Conservation (phyloP, 306 rosid species). For the Begonia fuchsioides region DNA sequence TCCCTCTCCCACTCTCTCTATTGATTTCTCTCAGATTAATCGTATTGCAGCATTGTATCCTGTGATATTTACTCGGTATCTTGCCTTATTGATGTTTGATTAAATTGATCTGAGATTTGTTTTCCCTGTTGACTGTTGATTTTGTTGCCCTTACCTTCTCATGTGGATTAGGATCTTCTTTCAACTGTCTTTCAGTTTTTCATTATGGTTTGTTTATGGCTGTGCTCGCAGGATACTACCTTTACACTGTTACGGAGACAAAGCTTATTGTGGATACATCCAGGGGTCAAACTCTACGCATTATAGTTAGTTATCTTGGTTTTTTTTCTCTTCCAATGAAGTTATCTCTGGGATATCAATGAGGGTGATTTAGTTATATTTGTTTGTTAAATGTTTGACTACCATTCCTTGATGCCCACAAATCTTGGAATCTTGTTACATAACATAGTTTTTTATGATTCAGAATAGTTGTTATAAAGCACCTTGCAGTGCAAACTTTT, state of each 20-base stretch:
- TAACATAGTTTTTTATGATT: too few species aligned
- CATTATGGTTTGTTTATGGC: slow-evolving; percentile 1
- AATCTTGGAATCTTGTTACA: too few species aligned
- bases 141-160: too few species aligned
- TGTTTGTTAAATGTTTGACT: not conserved
- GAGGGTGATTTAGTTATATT: slow-evolving; percentile 3
- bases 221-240: slow-evolving; percentile 44
- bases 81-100: too few species aligned
- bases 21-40: not conserved
- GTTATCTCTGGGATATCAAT: slow-evolving; percentile 1
- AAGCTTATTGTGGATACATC: slow-evolving; percentile 80
- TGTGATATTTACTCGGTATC: too few species aligned
- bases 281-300: slow-evolving; percentile 60
- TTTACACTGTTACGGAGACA: slow-evolving; percentile 62
- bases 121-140: too few species aligned
- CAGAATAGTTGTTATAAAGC: too few species aligned
- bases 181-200: too few species aligned
- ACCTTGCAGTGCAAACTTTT: too few species aligned
- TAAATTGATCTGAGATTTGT: too few species aligned
- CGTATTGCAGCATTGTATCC: too few species aligned
- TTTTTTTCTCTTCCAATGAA: not conserved
- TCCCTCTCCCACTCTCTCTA: not conserved
- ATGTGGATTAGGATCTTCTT: too few species aligned
- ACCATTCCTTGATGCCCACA: not conserved
- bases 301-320: slow-evolving; percentile 36